Evolutionary conservation across 331 rosid genomes (phyloP), one percentile per base, ranked within the genome.

Genomic region (Dryas integrifolia): DNA sequence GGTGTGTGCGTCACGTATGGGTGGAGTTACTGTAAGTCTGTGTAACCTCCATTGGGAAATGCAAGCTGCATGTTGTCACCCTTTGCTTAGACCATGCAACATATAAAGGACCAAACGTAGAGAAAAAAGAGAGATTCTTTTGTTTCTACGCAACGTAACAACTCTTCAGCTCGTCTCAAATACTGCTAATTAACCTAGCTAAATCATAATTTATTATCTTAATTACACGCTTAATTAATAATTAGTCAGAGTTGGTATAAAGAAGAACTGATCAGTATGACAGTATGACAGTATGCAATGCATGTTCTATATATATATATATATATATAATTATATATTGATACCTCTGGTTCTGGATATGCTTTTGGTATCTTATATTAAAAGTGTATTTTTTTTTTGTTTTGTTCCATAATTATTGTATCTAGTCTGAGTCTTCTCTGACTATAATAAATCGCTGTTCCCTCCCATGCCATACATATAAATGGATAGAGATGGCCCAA

Each of bases 1-100:
- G 65, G n/a, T 70, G 65, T 70, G 74, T 45, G 66, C 75, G 47
- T 71, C 57, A 71, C 67, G 48, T 45, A 46, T 46, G 57, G 55
- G 73, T 30, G 52, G 55, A 41, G 64, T 43, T 43, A 43, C 14
- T 30, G 35, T 0, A 30, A 30, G 35, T 59, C 7, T 5, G 55
- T 9, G 55, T 70, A 43, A 44, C n/a, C 47, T 18, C 18, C 35
- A 57, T 15, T n/a, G 75, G 75, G 35, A 58, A 45, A n/a, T 58
- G 75, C 6, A 26, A 12, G 15, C 21, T 30, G 35, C 35, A 30
- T 58, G 56, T 35, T 58, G 47, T 58, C 67, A 58, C 66, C 38
- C 57, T 24, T 71, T 46, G 30, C 47, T 8, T 15, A 26, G 35
- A 71, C 75, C 66, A 26, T 45, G 75, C 67, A 71, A 45, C 5